phyloP scores from a whole-genome alignment of 139 green algal genomes.

The Tetradesmus obliquus region DNA sequence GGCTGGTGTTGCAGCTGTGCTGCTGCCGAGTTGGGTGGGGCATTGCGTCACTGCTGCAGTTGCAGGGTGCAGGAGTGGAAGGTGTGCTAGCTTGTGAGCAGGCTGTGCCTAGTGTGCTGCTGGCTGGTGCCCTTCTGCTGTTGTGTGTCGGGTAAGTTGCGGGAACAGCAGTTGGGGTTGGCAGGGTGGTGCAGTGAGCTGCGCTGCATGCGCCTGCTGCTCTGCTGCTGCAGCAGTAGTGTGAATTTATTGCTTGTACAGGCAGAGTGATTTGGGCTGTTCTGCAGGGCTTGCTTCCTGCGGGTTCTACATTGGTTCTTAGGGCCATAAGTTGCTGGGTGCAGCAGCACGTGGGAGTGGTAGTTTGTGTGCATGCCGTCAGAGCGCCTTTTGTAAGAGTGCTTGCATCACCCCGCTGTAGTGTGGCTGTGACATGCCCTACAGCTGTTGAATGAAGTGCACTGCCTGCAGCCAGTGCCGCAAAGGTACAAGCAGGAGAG shows the following conservation, averaged over 20 bases:
- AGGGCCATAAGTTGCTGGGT: background rate
- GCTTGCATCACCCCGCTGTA: background rate
- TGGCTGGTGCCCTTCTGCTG: background rate
- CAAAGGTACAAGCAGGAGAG: background rate
- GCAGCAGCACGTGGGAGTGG: background rate
- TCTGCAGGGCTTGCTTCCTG: background rate
- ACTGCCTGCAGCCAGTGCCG: background rate
- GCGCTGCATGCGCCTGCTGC: background rate
- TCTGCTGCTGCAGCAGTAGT: background rate
- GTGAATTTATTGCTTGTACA: background rate
- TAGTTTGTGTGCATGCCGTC: background rate
- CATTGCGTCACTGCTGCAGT: too few species aligned
- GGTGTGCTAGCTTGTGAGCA: background rate
- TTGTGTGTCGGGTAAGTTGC: background rate
- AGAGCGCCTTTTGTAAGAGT: background rate
- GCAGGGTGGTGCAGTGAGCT: background rate
- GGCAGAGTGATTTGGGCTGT: background rate
- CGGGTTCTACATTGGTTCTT: background rate
- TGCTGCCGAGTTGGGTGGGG: background rate
- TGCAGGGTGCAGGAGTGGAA: background rate
- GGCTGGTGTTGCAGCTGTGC: background rate
- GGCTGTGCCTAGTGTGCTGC: background rate
- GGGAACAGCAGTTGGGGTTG: background rate
- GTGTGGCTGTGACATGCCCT: background rate
- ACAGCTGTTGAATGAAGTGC: background rate